phyloP scores from a whole-genome alignment of 176 grass and related monocot species.

The Themeda triandra region DNA sequence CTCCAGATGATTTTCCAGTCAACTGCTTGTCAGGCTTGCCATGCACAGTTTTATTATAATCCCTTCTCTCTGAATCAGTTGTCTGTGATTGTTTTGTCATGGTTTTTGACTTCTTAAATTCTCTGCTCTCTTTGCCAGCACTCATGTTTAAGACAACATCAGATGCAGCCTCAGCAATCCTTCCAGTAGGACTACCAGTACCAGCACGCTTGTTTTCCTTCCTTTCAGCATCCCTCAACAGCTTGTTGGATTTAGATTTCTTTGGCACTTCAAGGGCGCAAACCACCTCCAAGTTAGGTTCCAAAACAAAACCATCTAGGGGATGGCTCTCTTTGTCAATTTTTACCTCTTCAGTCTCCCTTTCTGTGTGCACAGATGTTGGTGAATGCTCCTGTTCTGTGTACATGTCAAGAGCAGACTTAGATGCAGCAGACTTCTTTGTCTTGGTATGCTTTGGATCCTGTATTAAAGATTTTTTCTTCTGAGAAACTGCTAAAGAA shows the following conservation, averaged over 20 bases:
- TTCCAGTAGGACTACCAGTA: conserved; percentile 25
- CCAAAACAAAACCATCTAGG: conserved; percentile 29
- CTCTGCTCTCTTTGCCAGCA: conserved; percentile 36
- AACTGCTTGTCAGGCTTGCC: conserved; percentile 35
- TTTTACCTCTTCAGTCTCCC: conserved; percentile 33
- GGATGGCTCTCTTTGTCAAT: conserved; percentile 32
- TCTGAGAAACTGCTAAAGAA: conserved; percentile 38
- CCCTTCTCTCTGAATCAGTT: conserved; percentile 46
- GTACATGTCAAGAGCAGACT: conserved; percentile 28
- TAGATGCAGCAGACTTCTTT: conserved; percentile 32
- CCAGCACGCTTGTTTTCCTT: conserved; percentile 38
- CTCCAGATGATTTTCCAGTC: conserved; percentile 39
- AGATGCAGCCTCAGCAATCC: conserved; percentile 16
- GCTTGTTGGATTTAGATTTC: conserved; percentile 30
- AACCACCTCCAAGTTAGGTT: conserved; percentile 30
- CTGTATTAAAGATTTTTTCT: conserved; percentile 35
- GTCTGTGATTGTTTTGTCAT: conserved; percentile 32
- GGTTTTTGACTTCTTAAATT: conserved; percentile 42
- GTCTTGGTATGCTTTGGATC: conserved; percentile 26
- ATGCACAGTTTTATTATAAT: conserved; percentile 15
- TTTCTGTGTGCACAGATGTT: conserved; percentile 14
- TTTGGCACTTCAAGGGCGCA: conserved; percentile 43
- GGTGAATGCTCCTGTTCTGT: conserved; percentile 21
- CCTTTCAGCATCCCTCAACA: conserved; percentile 36
- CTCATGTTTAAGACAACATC: conserved; percentile 25